Evolutionary conservation across 129 eudicot species (phyloP), one percentile per base, ranked within the genome.

Genomic region (Smallanthus sonchifolius): DNA sequence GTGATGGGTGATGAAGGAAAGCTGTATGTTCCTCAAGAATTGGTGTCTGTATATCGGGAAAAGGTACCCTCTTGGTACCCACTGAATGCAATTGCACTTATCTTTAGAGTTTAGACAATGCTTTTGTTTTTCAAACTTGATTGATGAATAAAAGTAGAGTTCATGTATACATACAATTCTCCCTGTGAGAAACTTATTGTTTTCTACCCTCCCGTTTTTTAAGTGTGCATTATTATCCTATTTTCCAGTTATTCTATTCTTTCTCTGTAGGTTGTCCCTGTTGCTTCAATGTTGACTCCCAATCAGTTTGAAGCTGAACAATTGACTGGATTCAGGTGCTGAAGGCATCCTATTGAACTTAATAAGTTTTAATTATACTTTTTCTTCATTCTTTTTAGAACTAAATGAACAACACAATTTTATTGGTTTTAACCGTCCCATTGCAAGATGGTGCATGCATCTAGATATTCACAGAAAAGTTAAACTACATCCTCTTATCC

Each of bases 241-340:
- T 15, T 3, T 49, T 65, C 39, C 19, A 9, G 16, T 37, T 48
- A 20, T 40, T 20, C 2, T 43, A 3, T 28, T 9, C 19, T 28
- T 81, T 51, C 28, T 80, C 61, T 77, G 65, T 85, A 94, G 98
- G 98, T 94, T 86, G 97, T 94, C 68, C 98, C 97, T 73, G 93
- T 94, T 83, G 97, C 98, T 80, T 90, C 98, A 43, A 88, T 94
- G 98, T 84, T 94, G 91, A 94, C 98, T 61, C 98, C 98, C 47
- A 94, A 94, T 84, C 98, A 94, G 80, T 94, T 94, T 83, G 98
- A 94, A 85, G 97, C 97, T 55, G 98, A 94, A 82, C 85, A 81
- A 42, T 83, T 94, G 83, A 90, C 97, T 71, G 91, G 89, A 63
- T 83, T 81, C 77, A 90, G 93, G 98, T 94, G 56, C 44, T 45